A percentile compares a stretch with the other conserved stretches of the same genome.
These are phyloP conservation scores for Zizania palustris DNA, from an alignment of 202 grass and related monocot species.

Conservation along the genomic window DNA sequence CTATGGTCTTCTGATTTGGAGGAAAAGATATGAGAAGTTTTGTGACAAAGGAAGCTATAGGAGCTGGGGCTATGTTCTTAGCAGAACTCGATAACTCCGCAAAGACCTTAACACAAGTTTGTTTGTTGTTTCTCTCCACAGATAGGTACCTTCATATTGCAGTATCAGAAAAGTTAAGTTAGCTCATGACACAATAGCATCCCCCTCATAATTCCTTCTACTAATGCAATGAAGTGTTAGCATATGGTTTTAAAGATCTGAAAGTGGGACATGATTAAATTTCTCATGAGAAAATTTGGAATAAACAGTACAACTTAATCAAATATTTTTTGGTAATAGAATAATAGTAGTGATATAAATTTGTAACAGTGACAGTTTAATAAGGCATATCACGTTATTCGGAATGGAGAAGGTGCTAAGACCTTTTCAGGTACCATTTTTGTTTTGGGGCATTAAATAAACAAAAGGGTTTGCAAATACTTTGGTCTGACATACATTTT, in stretches of 20 bases:
- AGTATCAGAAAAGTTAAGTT: slow-evolving; percentile 31
- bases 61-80: slow-evolving; percentile 62
- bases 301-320: background rate
- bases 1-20: slow-evolving; percentile 66
- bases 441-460: no score
- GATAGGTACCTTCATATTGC: slow-evolving; percentile 70
- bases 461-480: background rate
- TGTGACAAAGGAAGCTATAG: slow-evolving; percentile 89
- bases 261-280: background rate
- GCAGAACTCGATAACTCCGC: slow-evolving; percentile 64
- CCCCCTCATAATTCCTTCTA: background rate
- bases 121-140: slow-evolving; percentile 95
- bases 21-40: slow-evolving; percentile 80
- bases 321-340: background rate
- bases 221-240: background rate
- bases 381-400: background rate
- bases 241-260: background rate
- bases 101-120: slow-evolving; percentile 82
- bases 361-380: background rate
- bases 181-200: background rate
- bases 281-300: background rate
- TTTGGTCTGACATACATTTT: slow-evolving; percentile 38
- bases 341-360: background rate
- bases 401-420: no score
- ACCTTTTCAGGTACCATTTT: no score